A percentile compares a stretch with the other conserved stretches of the same genome.
phyloP scores from a whole-genome alignment of 164 flowering plant species.

The Berberis vulgaris region DNA sequence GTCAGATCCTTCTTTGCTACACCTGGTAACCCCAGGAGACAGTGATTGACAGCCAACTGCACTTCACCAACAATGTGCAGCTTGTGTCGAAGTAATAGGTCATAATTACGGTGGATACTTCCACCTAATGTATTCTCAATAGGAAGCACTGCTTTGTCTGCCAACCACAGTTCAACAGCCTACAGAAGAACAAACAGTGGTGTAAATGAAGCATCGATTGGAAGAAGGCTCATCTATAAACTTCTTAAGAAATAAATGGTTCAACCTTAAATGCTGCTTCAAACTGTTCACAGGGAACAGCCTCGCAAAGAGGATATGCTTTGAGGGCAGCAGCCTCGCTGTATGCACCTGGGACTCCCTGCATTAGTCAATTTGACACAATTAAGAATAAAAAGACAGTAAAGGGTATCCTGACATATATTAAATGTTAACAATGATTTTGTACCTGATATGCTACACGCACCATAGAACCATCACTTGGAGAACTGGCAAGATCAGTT shows the following conservation, averaged over 20 bases:
- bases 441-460: constrained; percentile 54
- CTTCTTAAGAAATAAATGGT: background rate
- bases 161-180: constrained; percentile 74
- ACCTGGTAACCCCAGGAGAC: constrained; percentile 63
- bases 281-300: constrained; percentile 65
- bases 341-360: constrained; percentile 58
- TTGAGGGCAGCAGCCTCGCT: constrained; percentile 61
- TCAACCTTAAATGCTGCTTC: constrained; percentile 60
- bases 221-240: background rate
- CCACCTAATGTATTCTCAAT: constrained; percentile 66
- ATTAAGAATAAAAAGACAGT: background rate
- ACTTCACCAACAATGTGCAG: constrained; percentile 76
- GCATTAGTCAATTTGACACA: constrained; percentile 7
- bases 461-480: constrained; percentile 25
- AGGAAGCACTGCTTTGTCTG: constrained; percentile 64
- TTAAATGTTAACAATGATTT: background rate
- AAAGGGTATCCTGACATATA: background rate
- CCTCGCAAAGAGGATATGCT: constrained; percentile 59
- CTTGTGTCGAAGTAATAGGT: constrained; percentile 62
- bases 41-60: constrained; percentile 48
- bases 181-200: constrained; percentile 11
- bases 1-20: constrained; percentile 43
- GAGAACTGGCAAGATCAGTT: constrained; percentile 28
- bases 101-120: constrained; percentile 66
- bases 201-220: background rate